These are phyloP conservation scores for Trametes cinnabarina DNA, from an alignment of 768 basidiomycete species.

Conservation along the genomic window DNA sequence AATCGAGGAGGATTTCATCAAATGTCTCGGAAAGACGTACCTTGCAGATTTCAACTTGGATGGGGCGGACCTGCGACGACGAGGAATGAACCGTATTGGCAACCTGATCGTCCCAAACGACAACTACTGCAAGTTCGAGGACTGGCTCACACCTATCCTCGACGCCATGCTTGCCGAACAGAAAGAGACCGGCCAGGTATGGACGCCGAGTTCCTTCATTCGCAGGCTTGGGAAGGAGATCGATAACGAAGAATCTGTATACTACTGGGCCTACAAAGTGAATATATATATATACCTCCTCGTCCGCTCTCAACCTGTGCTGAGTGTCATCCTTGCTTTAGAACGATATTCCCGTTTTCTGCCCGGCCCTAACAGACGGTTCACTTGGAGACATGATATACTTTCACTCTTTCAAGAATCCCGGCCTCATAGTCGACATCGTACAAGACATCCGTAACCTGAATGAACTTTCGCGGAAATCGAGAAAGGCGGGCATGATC, in stretches of 20 bases:
- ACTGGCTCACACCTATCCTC: slow-evolving; percentile 96
- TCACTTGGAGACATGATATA: slow-evolving; percentile 99
- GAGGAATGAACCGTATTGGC: slow-evolving; percentile 96
- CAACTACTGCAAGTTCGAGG: slow-evolving; percentile 99
- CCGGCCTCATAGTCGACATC: slow-evolving; percentile 87
- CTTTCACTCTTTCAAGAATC: slow-evolving; percentile 91
- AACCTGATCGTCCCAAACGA: slow-evolving; percentile 96
- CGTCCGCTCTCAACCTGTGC: slow-evolving; percentile 17
- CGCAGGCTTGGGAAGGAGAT: slow-evolving; percentile 95
- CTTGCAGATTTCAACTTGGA: slow-evolving; percentile 91
- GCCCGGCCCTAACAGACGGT: slow-evolving; percentile 96
- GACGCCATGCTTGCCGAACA: slow-evolving; percentile 91
- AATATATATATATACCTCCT: slow-evolving; percentile 33
- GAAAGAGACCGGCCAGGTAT: slow-evolving; percentile 60
- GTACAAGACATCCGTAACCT: slow-evolving; percentile 89
- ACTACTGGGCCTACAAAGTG: slow-evolving; percentile 99
- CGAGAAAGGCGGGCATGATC: slow-evolving; percentile 96
- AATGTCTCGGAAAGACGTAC: slow-evolving; percentile 96
- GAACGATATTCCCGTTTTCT: slow-evolving; percentile 99
- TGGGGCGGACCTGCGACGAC: slow-evolving; percentile 80
- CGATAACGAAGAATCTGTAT: slow-evolving; percentile 93
- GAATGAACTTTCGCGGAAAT: slow-evolving; percentile 85
- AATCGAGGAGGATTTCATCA: slow-evolving; percentile 98
- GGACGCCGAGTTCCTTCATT: slow-evolving; percentile 96
- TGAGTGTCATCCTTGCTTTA: slow-evolving; percentile 38